Percentiles rank a stretch among this genome's conserved stretches.
Conservation (phyloP, 2,329 filamentous ascomycete species). For the Aspergillus pseudonomiae region DNA sequence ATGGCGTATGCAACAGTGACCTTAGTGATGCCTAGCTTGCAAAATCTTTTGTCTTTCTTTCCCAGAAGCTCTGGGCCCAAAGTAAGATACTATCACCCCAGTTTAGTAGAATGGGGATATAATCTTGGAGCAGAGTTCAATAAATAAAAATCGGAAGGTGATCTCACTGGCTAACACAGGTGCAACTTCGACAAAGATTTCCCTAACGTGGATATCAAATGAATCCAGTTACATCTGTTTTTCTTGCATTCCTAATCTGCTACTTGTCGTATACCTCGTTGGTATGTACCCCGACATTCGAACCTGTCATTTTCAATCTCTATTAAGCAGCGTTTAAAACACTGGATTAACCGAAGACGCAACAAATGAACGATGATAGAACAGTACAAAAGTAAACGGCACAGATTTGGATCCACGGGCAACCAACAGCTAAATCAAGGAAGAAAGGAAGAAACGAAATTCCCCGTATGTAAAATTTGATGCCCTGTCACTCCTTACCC, state of each 20-base stretch:
- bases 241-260: not conserved
- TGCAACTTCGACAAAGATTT: not conserved
- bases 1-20: not conserved
- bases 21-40: not conserved
- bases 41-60: not conserved
- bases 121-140: not conserved
- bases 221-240: not conserved
- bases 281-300: not conserved
- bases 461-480: not conserved
- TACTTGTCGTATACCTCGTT: not conserved
- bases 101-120: not conserved
- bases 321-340: not conserved
- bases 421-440: not conserved
- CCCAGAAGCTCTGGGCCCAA: not conserved
- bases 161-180: not conserved
- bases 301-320: not conserved
- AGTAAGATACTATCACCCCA: not conserved
- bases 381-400: not conserved
- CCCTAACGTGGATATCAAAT: not conserved
- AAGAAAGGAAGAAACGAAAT: not conserved
- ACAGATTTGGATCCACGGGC: not conserved
- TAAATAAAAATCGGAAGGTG: not conserved
- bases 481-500: not conserved
- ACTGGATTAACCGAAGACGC: not conserved
- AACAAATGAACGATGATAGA: not conserved